Percentiles rank a stretch among this genome's conserved stretches.
Evolutionary conservation across 441 rosid genomes (phyloP).

Genomic region (Gossypium davidsonii): DNA sequence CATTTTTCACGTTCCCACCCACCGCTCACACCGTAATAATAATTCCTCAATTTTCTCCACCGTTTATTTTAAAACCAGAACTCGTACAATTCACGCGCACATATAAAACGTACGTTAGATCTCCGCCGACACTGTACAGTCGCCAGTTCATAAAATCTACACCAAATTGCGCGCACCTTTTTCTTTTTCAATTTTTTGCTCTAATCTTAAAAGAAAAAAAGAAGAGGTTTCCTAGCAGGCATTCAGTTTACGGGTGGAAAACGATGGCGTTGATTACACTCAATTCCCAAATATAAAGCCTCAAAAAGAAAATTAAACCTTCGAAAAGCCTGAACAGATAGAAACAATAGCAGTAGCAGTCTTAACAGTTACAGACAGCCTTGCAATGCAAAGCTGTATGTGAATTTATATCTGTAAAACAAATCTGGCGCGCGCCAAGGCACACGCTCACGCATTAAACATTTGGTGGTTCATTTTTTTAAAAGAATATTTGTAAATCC

Average conservation of each 20-base stretch:
- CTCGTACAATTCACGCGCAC: background rate
- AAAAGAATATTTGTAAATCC: background rate
- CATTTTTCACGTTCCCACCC: background rate
- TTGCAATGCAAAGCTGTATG: conserved; percentile 8
- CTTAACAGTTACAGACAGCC: conserved; percentile 24
- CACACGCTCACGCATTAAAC: background rate
- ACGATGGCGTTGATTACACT: conserved; percentile 34
- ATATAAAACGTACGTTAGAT: background rate
- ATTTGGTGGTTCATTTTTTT: conserved; percentile 33
- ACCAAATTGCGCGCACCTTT: background rate
- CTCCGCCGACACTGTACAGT: conserved; percentile 29
- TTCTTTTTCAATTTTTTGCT: background rate
- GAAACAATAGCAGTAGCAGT: conserved; percentile 7
- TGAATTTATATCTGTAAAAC: background rate
- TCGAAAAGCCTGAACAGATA: conserved; percentile 7
- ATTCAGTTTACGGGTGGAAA: background rate
- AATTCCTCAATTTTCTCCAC: background rate
- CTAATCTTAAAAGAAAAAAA: background rate
- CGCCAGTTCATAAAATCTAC: background rate
- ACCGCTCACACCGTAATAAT: background rate
- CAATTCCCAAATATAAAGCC: conserved; percentile 26
- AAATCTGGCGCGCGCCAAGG: background rate
- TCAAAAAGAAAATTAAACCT: background rate
- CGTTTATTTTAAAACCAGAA: background rate
- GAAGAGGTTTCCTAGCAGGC: background rate